These are phyloP conservation scores for Phytophthora palmivora DNA, from an alignment of 352 stramenopile species.

Conservation along the genomic window DNA sequence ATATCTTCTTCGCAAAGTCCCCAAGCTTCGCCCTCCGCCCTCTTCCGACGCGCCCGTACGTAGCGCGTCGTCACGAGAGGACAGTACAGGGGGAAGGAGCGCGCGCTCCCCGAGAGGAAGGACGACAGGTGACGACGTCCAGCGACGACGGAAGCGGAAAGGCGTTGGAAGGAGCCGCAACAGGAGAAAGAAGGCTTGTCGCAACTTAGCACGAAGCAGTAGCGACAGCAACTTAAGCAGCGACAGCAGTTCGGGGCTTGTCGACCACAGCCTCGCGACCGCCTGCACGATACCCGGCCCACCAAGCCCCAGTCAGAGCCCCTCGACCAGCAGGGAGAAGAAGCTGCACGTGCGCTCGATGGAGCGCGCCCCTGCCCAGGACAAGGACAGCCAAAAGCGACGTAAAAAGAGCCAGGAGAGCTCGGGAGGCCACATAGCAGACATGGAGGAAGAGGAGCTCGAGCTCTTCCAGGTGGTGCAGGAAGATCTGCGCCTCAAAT, in stretches of 20 bases:
- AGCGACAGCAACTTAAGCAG: slow-evolving; percentile 16
- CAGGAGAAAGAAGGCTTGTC: slow-evolving; percentile 20
- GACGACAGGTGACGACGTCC: slow-evolving; percentile 30
- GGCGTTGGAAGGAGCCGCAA: slow-evolving; percentile 21
- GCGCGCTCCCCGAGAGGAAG: slow-evolving; percentile 24
- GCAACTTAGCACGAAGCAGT: slow-evolving; percentile 16
- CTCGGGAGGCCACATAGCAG: slow-evolving; percentile 23
- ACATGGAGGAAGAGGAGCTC: slow-evolving; percentile 86
- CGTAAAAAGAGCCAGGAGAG: slow-evolving; percentile 74
- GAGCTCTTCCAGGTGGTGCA: slow-evolving; percentile 86
- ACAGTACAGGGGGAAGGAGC: slow-evolving; percentile 2
- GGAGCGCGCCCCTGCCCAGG: slow-evolving; percentile 52
- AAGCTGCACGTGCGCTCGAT: slow-evolving; percentile 70
- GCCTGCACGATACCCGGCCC: slow-evolving; percentile 44
- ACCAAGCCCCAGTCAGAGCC: slow-evolving; percentile 37
- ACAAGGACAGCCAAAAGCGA: slow-evolving; percentile 67
- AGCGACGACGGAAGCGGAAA: slow-evolving; percentile 32
- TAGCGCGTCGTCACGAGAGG: slow-evolving; percentile 15
- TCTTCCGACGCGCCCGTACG: slow-evolving; percentile 11
- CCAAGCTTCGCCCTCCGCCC: slow-evolving; percentile 13
- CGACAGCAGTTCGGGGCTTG: slow-evolving; percentile 26
- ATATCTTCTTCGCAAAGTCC: too few species aligned
- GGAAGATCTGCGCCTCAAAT: slow-evolving; percentile 88
- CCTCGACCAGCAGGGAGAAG: slow-evolving; percentile 55
- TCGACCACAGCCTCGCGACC: slow-evolving; percentile 35